Percentiles rank a stretch among this genome's conserved stretches.
Evolutionary conservation across 306 rosid species (phyloP).

Genomic region (Comarum palustre): DNA sequence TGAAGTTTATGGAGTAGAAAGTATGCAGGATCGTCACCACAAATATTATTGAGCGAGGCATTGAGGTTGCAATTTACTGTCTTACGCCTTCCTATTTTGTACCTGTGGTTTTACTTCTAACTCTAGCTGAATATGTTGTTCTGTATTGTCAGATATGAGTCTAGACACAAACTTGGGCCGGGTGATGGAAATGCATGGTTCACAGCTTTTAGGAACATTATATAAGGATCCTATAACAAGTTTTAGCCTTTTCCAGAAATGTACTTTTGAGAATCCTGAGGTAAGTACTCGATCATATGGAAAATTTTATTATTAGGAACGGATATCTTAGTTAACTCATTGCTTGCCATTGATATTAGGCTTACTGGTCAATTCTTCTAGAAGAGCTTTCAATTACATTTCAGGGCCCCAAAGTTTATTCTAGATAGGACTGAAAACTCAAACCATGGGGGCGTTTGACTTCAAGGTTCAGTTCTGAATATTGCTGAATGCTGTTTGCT

Average conservation of each 20-base stretch:
- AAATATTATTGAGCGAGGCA: not conserved
- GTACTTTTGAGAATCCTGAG: slow-evolving; percentile 60
- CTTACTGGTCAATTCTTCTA: slow-evolving; percentile 70
- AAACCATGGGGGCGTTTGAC: slow-evolving; percentile 61
- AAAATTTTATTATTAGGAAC: not conserved
- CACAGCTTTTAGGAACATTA: slow-evolving; percentile 56
- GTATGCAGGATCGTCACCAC: not conserved
- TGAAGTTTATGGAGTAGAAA: not conserved
- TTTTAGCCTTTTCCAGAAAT: slow-evolving; percentile 54
- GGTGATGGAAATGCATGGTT: slow-evolving; percentile 56
- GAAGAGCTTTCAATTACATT: slow-evolving; percentile 66
- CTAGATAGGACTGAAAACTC: slow-evolving; percentile 54
- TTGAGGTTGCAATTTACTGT: not conserved
- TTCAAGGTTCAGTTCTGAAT: slow-evolving; percentile 64
- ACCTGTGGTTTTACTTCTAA: not conserved
- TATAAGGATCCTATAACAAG: slow-evolving; percentile 75
- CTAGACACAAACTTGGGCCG: slow-evolving; percentile 63
- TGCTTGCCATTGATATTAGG: slow-evolving; percentile 33
- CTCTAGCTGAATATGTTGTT: not conserved
- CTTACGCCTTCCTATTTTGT: not conserved
- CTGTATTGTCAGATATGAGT: slow-evolving; percentile 39
- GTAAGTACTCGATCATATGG: slow-evolving; percentile 23
- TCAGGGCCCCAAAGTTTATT: slow-evolving; percentile 47
- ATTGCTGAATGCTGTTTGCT: slow-evolving; percentile 79
- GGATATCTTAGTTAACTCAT: not conserved